A percentile compares a stretch with the other conserved stretches of the same genome.
These are phyloP conservation scores for Ballota nigra DNA, from an alignment of 257 asterid species.

Conservation along the genomic window DNA sequence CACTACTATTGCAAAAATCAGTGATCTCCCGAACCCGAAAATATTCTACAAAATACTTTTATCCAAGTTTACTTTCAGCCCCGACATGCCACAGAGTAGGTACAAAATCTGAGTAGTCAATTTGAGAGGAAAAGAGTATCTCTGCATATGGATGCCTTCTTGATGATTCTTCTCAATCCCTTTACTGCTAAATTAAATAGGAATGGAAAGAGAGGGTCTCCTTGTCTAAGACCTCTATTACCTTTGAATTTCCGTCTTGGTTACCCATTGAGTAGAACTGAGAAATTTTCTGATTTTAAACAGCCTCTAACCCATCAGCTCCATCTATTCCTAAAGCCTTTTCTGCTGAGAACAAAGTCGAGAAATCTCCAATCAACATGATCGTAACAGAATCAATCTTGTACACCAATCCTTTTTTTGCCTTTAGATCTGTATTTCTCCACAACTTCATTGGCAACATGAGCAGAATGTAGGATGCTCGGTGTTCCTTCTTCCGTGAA, in stretches of 20 bases:
- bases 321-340: background rate
- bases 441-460: background rate
- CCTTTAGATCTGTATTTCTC: background rate
- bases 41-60: too few species aligned
- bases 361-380: background rate
- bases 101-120: too few species aligned
- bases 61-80: background rate
- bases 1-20: too few species aligned
- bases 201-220: too few species aligned
- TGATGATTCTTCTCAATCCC: background rate
- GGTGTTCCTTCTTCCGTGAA: background rate
- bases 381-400: background rate
- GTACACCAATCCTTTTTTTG: background rate
- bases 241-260: too few species aligned
- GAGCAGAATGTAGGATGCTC: background rate
- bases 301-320: background rate
- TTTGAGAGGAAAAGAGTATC: background rate
- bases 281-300: background rate
- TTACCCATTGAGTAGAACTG: background rate
- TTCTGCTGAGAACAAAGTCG: background rate
- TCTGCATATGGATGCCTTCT: too few species aligned
- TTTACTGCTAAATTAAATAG: too few species aligned
- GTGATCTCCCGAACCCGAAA: too few species aligned
- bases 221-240: too few species aligned
- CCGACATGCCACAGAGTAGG: background rate